Percentiles rank a stretch among this genome's conserved stretches.
phyloP scores from a whole-genome alignment of 2,329 filamentous ascomycete species.

The Elsinoe ampelina region DNA sequence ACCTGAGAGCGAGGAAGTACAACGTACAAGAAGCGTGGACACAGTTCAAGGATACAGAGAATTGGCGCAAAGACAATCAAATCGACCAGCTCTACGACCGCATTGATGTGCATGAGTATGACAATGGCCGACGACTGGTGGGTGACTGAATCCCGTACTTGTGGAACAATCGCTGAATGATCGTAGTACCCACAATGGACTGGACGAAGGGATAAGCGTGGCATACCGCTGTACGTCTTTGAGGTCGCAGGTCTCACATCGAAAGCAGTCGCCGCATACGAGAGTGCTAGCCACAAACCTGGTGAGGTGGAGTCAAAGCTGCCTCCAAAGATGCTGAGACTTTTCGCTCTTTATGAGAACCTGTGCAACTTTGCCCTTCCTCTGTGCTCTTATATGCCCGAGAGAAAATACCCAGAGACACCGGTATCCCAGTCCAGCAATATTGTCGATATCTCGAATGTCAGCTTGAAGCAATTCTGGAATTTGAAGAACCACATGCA shows the following conservation, averaged over 20 bases:
- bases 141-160: constrained; percentile 20
- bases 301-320: constrained; percentile 52
- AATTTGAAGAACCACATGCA: constrained; percentile 92
- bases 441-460: constrained; percentile 84
- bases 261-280: constrained; percentile 72
- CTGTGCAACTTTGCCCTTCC: constrained; percentile 80
- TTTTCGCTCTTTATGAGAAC: constrained; percentile 92
- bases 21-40: constrained; percentile 63
- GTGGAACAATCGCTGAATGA: constrained; percentile 1
- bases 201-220: constrained; percentile 77
- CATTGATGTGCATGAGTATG: constrained; percentile 77
- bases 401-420: constrained; percentile 64
- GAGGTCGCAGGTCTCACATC: constrained; percentile 74
- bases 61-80: constrained; percentile 73
- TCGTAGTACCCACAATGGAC: constrained; percentile 87
- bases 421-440: constrained; percentile 89
- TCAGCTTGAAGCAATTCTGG: constrained; percentile 91
- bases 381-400: constrained; percentile 64
- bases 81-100: constrained; percentile 74
- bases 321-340: constrained; percentile 65
- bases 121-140: constrained; percentile 68
- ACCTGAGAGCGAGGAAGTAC: constrained; percentile 76
- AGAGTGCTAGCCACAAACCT: constrained; percentile 54
- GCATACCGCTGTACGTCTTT: constrained; percentile 86
- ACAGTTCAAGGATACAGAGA: constrained; percentile 82